Conservation (phyloP, 805 yeast species). For the Diddensiella caesifluorescens region DNA sequence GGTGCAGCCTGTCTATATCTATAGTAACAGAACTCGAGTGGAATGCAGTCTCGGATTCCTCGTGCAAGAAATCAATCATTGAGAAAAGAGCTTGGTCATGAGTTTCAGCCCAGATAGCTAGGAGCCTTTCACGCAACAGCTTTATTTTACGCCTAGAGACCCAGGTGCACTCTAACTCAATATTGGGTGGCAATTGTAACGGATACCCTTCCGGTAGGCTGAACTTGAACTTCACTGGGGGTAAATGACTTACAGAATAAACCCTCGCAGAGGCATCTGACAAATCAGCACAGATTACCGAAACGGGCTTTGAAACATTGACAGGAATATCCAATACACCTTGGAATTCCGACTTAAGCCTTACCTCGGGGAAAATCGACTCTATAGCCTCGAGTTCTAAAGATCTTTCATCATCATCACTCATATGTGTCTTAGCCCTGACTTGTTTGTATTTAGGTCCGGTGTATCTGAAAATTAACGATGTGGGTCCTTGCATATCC, state of each 20-base stretch:
- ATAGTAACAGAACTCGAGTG: background rate
- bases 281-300: constrained; percentile 5
- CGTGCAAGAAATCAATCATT: constrained; percentile 15
- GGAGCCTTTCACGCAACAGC: constrained; percentile 3
- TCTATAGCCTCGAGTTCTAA: constrained; percentile 17
- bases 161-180: constrained; percentile 15
- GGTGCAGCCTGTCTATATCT: background rate
- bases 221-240: constrained; percentile 16
- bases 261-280: background rate
- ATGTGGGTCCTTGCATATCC: constrained; percentile 1
- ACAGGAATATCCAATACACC: constrained; percentile 13
- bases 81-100: constrained; percentile 15
- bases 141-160: constrained; percentile 1
- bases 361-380: constrained; percentile 21
- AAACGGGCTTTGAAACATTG: constrained; percentile 3
- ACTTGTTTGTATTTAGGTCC: too few species aligned
- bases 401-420: constrained; percentile 9
- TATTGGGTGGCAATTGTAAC: constrained; percentile 7
- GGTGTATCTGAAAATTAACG: background rate
- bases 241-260: constrained; percentile 11
- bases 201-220: constrained; percentile 18
- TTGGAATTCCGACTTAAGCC: background rate
- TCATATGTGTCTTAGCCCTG: too few species aligned
- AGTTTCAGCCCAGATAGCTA: constrained; percentile 10
- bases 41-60: constrained; percentile 3